These are phyloP conservation scores for Hibiscus syriacus DNA, from an alignment of 345 rosid species.

Conservation along the genomic window DNA sequence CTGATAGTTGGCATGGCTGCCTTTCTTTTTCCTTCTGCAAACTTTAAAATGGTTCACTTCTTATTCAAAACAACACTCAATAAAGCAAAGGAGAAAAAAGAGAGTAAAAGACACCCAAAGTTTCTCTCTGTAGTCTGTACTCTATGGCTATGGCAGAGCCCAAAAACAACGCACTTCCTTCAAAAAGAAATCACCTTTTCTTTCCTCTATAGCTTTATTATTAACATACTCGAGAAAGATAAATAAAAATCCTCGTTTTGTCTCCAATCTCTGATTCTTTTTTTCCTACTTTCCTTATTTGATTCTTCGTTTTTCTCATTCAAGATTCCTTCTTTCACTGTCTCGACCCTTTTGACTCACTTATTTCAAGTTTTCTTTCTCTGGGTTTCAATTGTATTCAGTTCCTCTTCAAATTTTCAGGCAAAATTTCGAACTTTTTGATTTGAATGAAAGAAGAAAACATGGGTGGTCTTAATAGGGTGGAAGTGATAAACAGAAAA, in stretches of 20 bases:
- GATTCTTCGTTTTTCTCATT: not conserved
- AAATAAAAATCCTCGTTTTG: constrained; percentile 22
- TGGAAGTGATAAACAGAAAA: constrained; percentile 52
- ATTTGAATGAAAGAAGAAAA: not conserved
- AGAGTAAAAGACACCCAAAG: not conserved
- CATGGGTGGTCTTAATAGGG: constrained; percentile 53
- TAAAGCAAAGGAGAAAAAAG: not conserved
- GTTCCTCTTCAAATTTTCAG: not conserved
- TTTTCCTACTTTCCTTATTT: too few relatives aligned
- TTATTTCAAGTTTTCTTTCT: not conserved
- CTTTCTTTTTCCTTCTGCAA: constrained; percentile 3
- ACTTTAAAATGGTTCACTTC: not conserved
- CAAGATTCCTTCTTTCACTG: constrained; percentile 20
- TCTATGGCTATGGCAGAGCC: not conserved
- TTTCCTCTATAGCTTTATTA: not conserved
- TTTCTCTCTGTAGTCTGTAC: not conserved
- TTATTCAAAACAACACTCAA: not conserved
- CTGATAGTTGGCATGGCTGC: not conserved
- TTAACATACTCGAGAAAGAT: not conserved
- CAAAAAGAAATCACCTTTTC: constrained; percentile 23
- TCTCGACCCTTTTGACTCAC: constrained; percentile 2
- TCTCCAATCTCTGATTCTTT: constrained; percentile 19
- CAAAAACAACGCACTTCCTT: constrained; percentile 15
- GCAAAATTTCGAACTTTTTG: not conserved
- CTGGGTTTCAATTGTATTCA: constrained; percentile 22